phyloP scores from a whole-genome alignment of 108 stramenopile species.

The Nitzschia sp. region DNA sequence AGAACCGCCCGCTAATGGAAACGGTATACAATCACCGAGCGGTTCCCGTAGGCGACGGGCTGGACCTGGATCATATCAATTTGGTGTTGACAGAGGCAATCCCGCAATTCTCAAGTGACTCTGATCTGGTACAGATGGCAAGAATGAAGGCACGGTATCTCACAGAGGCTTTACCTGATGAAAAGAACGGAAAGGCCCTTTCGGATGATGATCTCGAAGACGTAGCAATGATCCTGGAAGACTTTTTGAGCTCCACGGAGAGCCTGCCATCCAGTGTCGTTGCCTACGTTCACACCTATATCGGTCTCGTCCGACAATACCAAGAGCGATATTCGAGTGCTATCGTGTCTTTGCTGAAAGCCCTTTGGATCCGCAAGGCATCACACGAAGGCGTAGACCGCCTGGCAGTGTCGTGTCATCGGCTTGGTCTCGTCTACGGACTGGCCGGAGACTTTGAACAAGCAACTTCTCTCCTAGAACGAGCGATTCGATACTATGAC shows the following conservation, averaged over 20 bases:
- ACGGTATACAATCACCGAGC: conserved; percentile 2
- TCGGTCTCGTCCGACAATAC: conserved; percentile 21
- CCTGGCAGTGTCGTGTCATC: background rate
- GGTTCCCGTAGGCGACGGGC: background rate
- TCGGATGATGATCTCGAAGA: background rate
- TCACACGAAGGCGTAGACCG: background rate
- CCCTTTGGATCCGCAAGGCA: conserved; percentile 7
- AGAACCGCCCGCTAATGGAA: background rate
- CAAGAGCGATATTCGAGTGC: conserved; percentile 1
- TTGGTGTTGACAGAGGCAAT: background rate
- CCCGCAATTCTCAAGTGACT: background rate
- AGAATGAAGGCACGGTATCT: background rate
- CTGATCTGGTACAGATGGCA: background rate
- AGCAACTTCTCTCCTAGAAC: background rate
- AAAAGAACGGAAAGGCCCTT: background rate
- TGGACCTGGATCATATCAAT: background rate
- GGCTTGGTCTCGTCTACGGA: conserved; percentile 6
- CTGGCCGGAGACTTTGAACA: conserved; percentile 1
- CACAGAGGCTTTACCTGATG: background rate
- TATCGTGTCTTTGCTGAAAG: conserved; percentile 1
- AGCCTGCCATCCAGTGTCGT: conserved; percentile 6
- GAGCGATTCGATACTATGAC: background rate
- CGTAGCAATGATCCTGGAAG: conserved; percentile 2
- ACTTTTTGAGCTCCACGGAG: background rate
- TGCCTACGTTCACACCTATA: conserved; percentile 15